Conservation (phyloP, 2,329 filamentous ascomycete genomes). For the Penicillium rolfsii region DNA sequence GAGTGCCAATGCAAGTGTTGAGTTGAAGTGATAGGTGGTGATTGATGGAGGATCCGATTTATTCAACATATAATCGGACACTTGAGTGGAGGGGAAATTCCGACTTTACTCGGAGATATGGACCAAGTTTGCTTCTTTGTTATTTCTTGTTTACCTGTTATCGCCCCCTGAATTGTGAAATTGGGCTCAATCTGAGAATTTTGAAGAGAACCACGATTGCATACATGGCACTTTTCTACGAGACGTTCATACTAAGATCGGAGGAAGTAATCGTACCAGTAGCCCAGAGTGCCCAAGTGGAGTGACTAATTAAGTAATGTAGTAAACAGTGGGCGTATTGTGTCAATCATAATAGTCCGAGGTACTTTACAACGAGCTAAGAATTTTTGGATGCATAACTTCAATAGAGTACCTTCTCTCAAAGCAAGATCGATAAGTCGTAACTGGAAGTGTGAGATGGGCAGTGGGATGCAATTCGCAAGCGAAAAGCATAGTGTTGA, state of each 20-base stretch:
- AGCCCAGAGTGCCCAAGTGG: too few species aligned
- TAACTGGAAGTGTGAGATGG: too few species aligned
- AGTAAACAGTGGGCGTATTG: too few species aligned
- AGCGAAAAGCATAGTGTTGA: slow-evolving; percentile 44
- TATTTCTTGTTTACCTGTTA: background rate
- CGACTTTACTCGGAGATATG: background rate
- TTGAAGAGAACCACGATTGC: background rate
- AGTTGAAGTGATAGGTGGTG: slow-evolving; percentile 29
- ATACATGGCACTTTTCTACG: too few species aligned
- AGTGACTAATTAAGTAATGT: too few species aligned
- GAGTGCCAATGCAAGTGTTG: slow-evolving; percentile 35
- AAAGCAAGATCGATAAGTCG: too few species aligned
- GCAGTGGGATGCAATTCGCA: slow-evolving; percentile 24
- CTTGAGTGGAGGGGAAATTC: background rate
- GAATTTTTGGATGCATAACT: too few species aligned
- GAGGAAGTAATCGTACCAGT: too few species aligned
- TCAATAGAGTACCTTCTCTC: too few species aligned
- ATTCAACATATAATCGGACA: slow-evolving; percentile 22
- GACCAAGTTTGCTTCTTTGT: background rate
- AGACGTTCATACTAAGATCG: too few species aligned
- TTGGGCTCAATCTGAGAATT: background rate
- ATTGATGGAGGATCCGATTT: background rate
- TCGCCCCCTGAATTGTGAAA: background rate
- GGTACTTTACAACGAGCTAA: too few species aligned
- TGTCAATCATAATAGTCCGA: too few species aligned